phyloP scores from a whole-genome alignment of 1,284 basidiomycete species.

The Cryptococcus sp. region DNA sequence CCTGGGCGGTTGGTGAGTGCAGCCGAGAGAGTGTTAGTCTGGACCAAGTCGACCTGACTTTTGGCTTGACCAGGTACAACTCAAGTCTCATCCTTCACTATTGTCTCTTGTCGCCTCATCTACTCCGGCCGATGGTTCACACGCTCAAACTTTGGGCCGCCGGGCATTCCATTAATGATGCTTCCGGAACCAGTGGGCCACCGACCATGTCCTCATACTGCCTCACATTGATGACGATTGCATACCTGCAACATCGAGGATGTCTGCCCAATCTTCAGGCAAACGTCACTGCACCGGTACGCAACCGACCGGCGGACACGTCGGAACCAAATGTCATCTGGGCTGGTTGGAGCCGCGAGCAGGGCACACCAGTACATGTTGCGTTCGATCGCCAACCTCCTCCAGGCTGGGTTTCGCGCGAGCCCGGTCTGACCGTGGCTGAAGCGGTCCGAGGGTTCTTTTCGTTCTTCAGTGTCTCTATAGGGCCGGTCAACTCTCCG shows the following conservation, averaged over 20 bases:
- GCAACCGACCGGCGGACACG: conserved; percentile 11
- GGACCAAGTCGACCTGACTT: neutral
- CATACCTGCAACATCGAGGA: conserved; percentile 46
- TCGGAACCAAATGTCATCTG: conserved; percentile 34
- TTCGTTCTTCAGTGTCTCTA: conserved; percentile 23
- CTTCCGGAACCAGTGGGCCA: conserved; percentile 37
- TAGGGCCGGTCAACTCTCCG: neutral
- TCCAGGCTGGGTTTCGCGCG: conserved; percentile 22
- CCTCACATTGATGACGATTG: conserved; percentile 51
- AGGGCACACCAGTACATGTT: conserved; percentile 38
- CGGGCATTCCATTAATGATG: conserved; percentile 46
- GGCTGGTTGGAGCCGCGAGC: conserved; percentile 41
- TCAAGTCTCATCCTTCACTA: conserved; percentile 51
- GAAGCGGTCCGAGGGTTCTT: conserved; percentile 47
- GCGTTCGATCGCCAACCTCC: conserved; percentile 29
- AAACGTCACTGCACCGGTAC: conserved; percentile 18
- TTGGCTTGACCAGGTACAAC: conserved; percentile 40
- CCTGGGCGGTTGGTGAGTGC: conserved; percentile 47
- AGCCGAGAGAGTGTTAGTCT: neutral
- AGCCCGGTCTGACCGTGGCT: conserved; percentile 28
- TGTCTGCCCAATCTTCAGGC: conserved; percentile 49
- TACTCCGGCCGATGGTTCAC: conserved; percentile 51
- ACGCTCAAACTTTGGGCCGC: conserved; percentile 50
- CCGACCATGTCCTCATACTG: conserved; percentile 52
- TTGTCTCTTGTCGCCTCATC: conserved; percentile 45